Percentiles rank a stretch among this genome's conserved stretches.
Conservation (phyloP, 2,329 filamentous ascomycete species). For the Leptodontidium sp. region DNA sequence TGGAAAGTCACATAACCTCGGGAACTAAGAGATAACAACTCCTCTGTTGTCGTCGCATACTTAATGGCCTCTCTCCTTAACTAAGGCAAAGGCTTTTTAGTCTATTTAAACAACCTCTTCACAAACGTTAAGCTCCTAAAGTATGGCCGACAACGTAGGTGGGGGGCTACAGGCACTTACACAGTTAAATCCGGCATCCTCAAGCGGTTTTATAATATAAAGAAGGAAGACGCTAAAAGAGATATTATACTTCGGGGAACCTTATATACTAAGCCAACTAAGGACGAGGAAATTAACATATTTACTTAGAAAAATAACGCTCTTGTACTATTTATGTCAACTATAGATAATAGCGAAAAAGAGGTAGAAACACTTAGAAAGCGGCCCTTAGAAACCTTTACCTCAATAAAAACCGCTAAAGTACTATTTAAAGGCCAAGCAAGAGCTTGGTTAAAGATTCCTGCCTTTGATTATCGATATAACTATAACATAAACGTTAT, state of each 20-base stretch:
- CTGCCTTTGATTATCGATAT: too few relatives aligned
- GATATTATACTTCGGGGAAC: neutral
- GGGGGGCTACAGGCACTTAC: too few relatives aligned
- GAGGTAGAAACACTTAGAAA: neutral
- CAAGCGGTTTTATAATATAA: conserved; percentile 3
- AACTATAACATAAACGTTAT: too few relatives aligned
- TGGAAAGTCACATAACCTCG: too few relatives aligned
- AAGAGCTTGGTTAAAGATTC: too few relatives aligned
- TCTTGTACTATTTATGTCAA: conserved; percentile 1
- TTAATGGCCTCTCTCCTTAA: neutral
- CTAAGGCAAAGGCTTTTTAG: too few relatives aligned
- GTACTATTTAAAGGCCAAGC: too few relatives aligned
- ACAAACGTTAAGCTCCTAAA: too few relatives aligned
- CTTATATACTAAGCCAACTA: neutral
- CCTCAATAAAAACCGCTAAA: neutral
- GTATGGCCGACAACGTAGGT: too few relatives aligned
- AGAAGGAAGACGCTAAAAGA: neutral
- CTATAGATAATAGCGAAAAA: too few relatives aligned
- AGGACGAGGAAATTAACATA: neutral
- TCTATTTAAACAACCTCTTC: too few relatives aligned
- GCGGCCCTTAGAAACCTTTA: neutral
- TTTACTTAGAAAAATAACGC: neutral
- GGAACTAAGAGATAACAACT: neutral
- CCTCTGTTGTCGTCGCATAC: neutral
- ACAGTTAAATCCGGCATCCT: too few relatives aligned